These are phyloP conservation scores for Stephania japonica DNA, from an alignment of 164 flowering plant genomes.

Conservation along the genomic window DNA sequence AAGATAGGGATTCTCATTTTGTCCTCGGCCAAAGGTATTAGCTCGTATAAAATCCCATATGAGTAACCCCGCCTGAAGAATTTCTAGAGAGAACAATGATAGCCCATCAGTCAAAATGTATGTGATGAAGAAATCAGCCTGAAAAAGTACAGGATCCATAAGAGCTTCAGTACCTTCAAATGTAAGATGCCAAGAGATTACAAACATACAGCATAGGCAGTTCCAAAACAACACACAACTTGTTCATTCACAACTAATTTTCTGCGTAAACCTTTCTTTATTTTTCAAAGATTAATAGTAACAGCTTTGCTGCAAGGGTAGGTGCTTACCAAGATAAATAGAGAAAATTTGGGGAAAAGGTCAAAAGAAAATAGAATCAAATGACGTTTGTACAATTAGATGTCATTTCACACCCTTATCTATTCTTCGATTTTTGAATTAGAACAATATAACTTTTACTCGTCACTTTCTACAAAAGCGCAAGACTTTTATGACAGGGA, in stretches of 20 bases:
- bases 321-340: background rate
- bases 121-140: constrained; percentile 92
- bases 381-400: no score
- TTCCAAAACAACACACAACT: background rate
- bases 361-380: background rate
- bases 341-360: background rate
- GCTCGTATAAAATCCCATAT: constrained; percentile 46
- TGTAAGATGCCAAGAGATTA: background rate
- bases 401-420: no score
- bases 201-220: background rate
- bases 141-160: constrained; percentile 20
- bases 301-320: background rate
- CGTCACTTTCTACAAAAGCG: no score
- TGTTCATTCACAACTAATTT: background rate
- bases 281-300: background rate
- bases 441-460: no score
- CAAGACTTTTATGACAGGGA: no score
- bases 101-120: constrained; percentile 77
- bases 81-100: constrained; percentile 79
- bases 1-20: constrained; percentile 52
- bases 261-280: background rate
- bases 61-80: constrained; percentile 71
- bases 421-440: no score
- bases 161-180: background rate
- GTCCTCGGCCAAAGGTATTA: constrained; percentile 38